phyloP scores from a whole-genome alignment of 176 grass and related monocot genomes.

The Musa beccarii region DNA sequence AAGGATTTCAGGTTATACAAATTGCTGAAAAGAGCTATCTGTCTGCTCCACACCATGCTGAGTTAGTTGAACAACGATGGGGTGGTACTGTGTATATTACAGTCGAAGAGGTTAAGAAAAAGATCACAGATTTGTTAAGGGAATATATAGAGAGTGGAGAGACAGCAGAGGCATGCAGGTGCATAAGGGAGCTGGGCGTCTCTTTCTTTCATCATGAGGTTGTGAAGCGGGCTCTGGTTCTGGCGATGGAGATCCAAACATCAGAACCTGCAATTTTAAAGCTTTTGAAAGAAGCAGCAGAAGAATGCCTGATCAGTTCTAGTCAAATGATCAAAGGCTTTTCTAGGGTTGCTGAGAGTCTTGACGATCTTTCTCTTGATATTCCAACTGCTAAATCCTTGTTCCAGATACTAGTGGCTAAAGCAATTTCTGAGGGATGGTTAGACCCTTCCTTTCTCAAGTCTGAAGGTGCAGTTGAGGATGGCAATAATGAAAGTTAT shows the following conservation, averaged over 20 bases:
- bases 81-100: constrained; percentile 33
- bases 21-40: constrained; percentile 92
- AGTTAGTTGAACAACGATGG: constrained; percentile 71
- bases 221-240: constrained; percentile 20
- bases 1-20: constrained; percentile 60
- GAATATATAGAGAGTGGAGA: too few relatives aligned
- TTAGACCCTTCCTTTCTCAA: background rate
- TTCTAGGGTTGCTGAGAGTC: constrained; percentile 50
- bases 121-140: too few relatives aligned
- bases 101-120: too few relatives aligned
- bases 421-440: constrained; percentile 70
- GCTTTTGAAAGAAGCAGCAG: constrained; percentile 68
- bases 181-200: too few relatives aligned
- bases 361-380: constrained; percentile 1
- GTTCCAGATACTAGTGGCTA: constrained; percentile 27
- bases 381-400: too few relatives aligned
- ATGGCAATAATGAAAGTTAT: constrained; percentile 36
- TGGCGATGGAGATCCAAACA: constrained; percentile 74
- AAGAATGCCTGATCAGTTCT: constrained; percentile 27
- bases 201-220: too few relatives aligned
- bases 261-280: constrained; percentile 52
- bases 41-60: constrained; percentile 83
- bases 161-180: too few relatives aligned
- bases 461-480: constrained; percentile 35
- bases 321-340: constrained; percentile 89